Evolutionary conservation across 768 basidiomycete species (phyloP), one percentile per base, ranked within the genome.

Genomic region (Cantharellus anzutake): DNA sequence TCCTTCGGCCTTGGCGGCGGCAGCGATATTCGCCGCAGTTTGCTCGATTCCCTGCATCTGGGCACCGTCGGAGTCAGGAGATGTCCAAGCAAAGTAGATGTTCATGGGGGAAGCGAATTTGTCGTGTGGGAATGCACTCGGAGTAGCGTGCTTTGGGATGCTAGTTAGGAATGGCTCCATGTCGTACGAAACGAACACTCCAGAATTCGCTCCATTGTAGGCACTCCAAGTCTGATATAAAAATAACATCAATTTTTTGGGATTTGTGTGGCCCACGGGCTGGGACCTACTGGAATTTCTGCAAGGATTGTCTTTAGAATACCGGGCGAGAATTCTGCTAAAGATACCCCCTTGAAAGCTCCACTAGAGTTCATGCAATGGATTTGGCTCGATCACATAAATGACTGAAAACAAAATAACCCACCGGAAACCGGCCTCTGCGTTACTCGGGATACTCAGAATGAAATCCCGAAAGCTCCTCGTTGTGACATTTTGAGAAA

Each of bases 381-480:
- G 44, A 29, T 48, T 48, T 29, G 29, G 44, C 44, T 29, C 29
- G 11, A 11, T 48, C 11, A 11, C 11, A 29, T 11, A 48, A 48
- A 29, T 11, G 11, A 1, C 44, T 11, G 29, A 11, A 29, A 29
- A 11, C 29, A 48, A 29, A 11, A 11, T 11, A 48, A 48, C 44
- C 11, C 44, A 48, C 44, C 29, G 11, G 11, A 48, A 29, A 48
- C 29, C 29, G 11, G 44, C 44, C 44, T 11, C 29, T 29, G 44
- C 44, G 1, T 48, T 48, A 48, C 44, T 48, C 29, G 75, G 73
- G 0, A 71, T 61, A 0, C 71, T 56, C 52, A 67, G 60, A 4
- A 80, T 73, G 1, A 80, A 66, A 1, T 73, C 73, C 2, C 69
- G 29, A 63, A 76, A 77, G 4, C 70, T 70, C 2, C 74, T 68